Base-by-base conservation (phyloP, 805 yeast genomes). In the Kodamaea restingae region DNA sequence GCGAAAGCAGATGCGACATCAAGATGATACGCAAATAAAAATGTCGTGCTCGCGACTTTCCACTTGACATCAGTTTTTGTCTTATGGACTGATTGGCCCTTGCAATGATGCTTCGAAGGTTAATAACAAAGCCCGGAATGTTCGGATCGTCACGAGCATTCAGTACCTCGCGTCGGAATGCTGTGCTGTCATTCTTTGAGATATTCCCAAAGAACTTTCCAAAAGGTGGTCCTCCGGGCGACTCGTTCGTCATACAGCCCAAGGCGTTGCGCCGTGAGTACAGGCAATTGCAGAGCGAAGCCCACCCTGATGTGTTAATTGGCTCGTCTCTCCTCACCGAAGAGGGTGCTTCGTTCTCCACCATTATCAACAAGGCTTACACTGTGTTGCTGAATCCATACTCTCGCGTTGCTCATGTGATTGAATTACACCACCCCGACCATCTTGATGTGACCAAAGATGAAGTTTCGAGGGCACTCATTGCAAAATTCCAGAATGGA, bases 191-290 rank as follows among this genome's bases (percentile, higher is more conserved):
- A 2, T 81, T 67, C 54, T 90, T 80, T 57, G 60, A 67, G 15
- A 56, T 85, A 11, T 91, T 91, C 56, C 97, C 96, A 0, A 69
- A 75, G 51, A 78, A 88, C 0, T 81, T 87, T 44, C 82, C 86
- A 0, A 40, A 68, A 1, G 81, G 81, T 0, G 76, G 80, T 2
- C 88, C 88, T 2, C 83, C 84, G 1, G 43, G 50, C 1, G 81
- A 80, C 17, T 58, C 71, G 22, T 91, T 88, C 62, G 52, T 57
- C 1, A 60, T 88, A 4, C 80, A 87, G 51, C 51, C 67, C 10
- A 63, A 70, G 35, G 52, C 62, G 12, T 69, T 91, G 35, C 73
- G 95, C 37, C 73, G 78, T 42, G 98, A 93, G 57, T 91, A 80
- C 57, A 65, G 95, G 28, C 47, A 53, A 7, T 64, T 88, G 21